Evolutionary conservation across 140 eudicot species (phyloP), one percentile per base, ranked within the genome.

Genomic region (Stevia rebaudiana): DNA sequence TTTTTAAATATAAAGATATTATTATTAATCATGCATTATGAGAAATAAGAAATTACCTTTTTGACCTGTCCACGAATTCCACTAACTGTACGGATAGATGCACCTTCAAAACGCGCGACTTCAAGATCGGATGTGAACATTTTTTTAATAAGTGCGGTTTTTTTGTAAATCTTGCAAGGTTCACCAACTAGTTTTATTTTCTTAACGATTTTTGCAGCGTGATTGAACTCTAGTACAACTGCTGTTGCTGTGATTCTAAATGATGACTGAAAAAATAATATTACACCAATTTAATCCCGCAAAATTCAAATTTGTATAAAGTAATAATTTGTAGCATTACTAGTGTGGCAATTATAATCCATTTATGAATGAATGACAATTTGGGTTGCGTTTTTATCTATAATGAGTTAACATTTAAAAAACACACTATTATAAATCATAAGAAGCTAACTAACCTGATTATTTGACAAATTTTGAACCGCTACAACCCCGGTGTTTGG

Each of bases 51-150:
- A 65, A 11, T 7, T 76, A 92, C 98, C 98, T 92, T 92, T 74
- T 92, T 92, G 61, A 92, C 94, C 55, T 88, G 95, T 30, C 98
- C 99, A 41, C 99, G 99, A 37, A 92, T 92, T 57, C 94, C 94
- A 81, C 99, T 92, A 67, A 85, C 99, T 18, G 99, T 92, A 50
- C 88, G 85, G 12, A 92, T 66, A 25, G 90, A 76, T 11, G 96
- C 99, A 74, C 99, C 99, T 74, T 92, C 96, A 71, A 84, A 92
- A 68, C 91, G 80, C 9, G 99, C 95, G 52, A 92, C 78, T 74
- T 92, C 97, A 71, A 92, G 99, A 80, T 88, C 99, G 52, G 99
- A 88, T 61, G 95, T 92, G 77, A 92, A 92, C 99, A 85, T 92
- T 70, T 85, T 92, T 67, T 81, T 79, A 16, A 92, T 92, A 40